Evolutionary conservation across 768 basidiomycete genomes (phyloP).

Genomic region (Amanita exitialis): DNA sequence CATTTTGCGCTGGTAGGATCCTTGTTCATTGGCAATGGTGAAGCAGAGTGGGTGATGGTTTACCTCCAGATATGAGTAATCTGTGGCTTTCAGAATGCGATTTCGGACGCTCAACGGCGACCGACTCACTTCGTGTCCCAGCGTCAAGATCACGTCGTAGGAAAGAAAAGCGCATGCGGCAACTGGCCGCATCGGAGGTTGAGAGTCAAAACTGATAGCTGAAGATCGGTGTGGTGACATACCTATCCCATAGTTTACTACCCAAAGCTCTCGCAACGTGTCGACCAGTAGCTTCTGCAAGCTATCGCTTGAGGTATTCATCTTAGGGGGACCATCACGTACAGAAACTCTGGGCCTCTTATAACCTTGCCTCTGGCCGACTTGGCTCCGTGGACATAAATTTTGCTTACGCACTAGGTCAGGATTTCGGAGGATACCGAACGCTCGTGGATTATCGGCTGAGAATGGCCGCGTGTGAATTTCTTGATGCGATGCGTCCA

Average conservation of each 20-base stretch:
- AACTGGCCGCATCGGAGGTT: not conserved
- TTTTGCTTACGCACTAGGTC: no score
- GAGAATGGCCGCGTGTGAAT: no score
- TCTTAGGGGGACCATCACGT: no score
- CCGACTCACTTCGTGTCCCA: not conserved
- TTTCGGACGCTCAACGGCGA: not conserved
- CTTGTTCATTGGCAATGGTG: not conserved
- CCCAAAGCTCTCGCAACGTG: not conserved
- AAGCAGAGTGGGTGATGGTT: not conserved
- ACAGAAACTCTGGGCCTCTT: no score
- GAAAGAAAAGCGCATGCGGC: not conserved
- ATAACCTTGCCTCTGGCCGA: no score
- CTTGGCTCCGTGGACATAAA: no score
- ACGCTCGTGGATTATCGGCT: no score
- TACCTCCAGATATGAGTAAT: slow-evolving; percentile 1
- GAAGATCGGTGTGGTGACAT: not conserved
- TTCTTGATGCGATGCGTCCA: no score
- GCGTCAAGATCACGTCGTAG: not conserved
- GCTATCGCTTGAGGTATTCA: no score
- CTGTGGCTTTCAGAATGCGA: not conserved
- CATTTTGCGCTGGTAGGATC: not conserved
- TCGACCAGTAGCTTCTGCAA: no score
- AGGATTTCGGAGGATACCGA: no score
- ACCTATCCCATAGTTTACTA: not conserved
- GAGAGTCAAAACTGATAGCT: not conserved